Base-by-base conservation (phyloP, 2,329 filamentous ascomycete genomes). In the Pseudocercospora vitis region DNA sequence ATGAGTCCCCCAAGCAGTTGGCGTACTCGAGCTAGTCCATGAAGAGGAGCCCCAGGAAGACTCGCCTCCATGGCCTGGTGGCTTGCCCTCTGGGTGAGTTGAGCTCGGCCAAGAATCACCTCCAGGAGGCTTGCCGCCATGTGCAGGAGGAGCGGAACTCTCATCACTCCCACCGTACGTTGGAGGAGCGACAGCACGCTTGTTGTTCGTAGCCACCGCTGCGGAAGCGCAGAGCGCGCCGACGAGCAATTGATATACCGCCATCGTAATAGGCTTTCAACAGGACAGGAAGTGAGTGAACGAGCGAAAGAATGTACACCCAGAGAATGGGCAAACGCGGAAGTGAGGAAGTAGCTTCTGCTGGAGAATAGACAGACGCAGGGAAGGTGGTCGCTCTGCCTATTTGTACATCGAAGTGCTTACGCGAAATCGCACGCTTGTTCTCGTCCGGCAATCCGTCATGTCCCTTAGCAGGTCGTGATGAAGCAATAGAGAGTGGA, bases 151-250 rank as follows among this genome's bases (percentile, higher is more conserved):
- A 40, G 19, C 35, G 12, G 35, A 40, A 19, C 16, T 40, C 11
- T 19, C 23, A 7, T 40, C 35, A 21, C 35, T 19, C n/a, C 21
- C 21, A 9, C 47, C 52, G 31, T 55, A 50, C 9, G 28, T 47
- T 11, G 39, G 47, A 23, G 52, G 45, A 11, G 40, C 26, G 32
- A 23, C 21, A 14, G 18, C 52, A 31, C 39, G 52, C 46, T 50
- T 55, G 8, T 50, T 28, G 24, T 39, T 39, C 14, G 47, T 46
- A 39, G 47, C 52, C 24, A 50, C 28, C 32, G 47, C 52, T 7
- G 52, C 28, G 7, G 52, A 45, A 33, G 39, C 37, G 40, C 28
- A 50, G n/a, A 55, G 52, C 6, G 47, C 52, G n/a, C 37, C 52
- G n/a, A 55, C 47, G 21, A 55, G 47, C 31, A 55, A 35, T 14